These are phyloP conservation scores for Lactarius indigo DNA, from an alignment of 768 basidiomycete species.

Conservation along the genomic window DNA sequence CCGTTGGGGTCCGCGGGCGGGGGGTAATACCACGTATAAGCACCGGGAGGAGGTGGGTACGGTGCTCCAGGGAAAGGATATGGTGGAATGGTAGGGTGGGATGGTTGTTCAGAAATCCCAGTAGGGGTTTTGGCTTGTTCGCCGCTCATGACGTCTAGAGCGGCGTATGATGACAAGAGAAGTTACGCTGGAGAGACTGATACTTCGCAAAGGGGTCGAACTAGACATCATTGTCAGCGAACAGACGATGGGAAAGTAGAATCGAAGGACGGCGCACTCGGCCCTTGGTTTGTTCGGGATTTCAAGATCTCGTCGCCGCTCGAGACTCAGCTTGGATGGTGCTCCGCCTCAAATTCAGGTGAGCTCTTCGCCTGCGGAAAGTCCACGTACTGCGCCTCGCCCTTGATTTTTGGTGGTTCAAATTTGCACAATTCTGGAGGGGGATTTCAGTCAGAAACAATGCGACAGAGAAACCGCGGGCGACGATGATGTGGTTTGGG, in stretches of 20 bases:
- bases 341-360: slow-evolving; percentile 27
- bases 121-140: slow-evolving; percentile 22
- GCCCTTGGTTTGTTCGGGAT: slow-evolving; percentile 26
- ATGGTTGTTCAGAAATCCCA: slow-evolving; percentile 10
- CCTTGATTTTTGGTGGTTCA: neutral
- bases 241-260: neutral
- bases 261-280: slow-evolving; percentile 17
- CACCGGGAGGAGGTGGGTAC: slow-evolving; percentile 23
- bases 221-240: slow-evolving; percentile 1
- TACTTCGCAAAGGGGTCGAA: neutral
- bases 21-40: slow-evolving; percentile 26
- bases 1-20: slow-evolving; percentile 23
- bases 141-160: slow-evolving; percentile 20
- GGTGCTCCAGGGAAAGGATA: slow-evolving; percentile 20
- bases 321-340: slow-evolving; percentile 21
- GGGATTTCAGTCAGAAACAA: neutral
- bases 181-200: neutral
- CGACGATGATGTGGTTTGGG: slow-evolving; percentile 25
- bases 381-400: neutral
- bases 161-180: neutral
- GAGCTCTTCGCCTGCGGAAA: neutral
- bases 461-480: neutral
- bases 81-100: slow-evolving; percentile 18
- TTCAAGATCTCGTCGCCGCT: slow-evolving; percentile 29
- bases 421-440: neutral